Evolutionary conservation across 2,329 filamentous ascomycete genomes (phyloP), one percentile per base, ranked within the genome.

Genomic region (Diaporthe sp.): DNA sequence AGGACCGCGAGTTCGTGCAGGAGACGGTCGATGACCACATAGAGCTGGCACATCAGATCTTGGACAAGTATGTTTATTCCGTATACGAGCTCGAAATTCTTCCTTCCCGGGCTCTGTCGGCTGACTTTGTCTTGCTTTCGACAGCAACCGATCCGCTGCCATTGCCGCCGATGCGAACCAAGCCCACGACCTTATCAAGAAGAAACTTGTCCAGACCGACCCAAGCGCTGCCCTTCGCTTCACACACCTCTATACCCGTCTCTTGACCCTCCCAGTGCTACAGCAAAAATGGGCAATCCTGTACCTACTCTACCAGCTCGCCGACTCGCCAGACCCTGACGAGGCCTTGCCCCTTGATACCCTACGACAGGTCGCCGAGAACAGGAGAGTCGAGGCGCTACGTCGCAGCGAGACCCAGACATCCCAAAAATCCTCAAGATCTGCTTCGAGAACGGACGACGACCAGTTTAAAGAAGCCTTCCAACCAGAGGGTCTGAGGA

Each of bases 231-330:
- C 96, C 4, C 88, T 96, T 28, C 91, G 93, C 77, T 98, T 98
- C 84, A 94, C 95, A 34, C 97, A 98, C 81, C 90, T 99, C 39
- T 98, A 98, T 85, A 95, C 95, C 46, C 91, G 95, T 74, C 90
- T 99, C 25, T 88, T 98, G 37, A 94, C 95, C n/a, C 92, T 98
- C 78, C 96, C 96, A 0, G 96, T 98, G 8, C 89, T 99, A 60
- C 94, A 94, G 80, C 94, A 98, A 84, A 99, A 99, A 89, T 98
- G 96, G 95, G 95, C 94, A 4, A 98, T 99, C 78, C 88, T 99
- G 28, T 97, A 97, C 83, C 92, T 99, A 57, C 90, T 99, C 57
- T 94, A 97, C 83, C 92, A 95, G 80, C 90, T 98, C 65, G 92
- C 94, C 77, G 94, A 96, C 81, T 91, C 90, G 4, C 88, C 89